Conservation (phyloP, 2,329 filamentous ascomycete species). For the Chaetothyriales sp. region DNA sequence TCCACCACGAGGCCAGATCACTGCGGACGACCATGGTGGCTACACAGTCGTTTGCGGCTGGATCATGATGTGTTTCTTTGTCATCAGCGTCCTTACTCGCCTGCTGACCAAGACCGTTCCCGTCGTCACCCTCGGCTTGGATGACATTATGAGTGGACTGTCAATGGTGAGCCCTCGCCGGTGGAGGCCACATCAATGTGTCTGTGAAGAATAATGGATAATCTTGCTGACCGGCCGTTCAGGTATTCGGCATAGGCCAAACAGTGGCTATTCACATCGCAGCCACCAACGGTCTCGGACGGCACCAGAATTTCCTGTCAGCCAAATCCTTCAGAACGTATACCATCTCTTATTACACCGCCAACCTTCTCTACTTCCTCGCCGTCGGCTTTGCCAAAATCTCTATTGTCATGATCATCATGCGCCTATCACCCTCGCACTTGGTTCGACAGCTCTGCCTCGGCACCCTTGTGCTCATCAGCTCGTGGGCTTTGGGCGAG, state of each 20-base stretch:
- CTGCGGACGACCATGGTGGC: slow-evolving; percentile 2
- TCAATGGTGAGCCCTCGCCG: not conserved
- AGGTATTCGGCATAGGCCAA: slow-evolving; percentile 3
- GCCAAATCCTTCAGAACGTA: not conserved
- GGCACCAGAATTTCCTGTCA: slow-evolving; percentile 1
- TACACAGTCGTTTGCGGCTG: slow-evolving; percentile 2
- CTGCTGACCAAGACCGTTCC: not conserved
- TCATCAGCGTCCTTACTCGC: slow-evolving; percentile 1
- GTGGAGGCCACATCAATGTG: not conserved
- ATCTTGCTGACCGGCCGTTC: not conserved
- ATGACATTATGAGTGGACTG: slow-evolving; percentile 2
- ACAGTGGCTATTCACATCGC: slow-evolving; percentile 2
- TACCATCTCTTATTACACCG: slow-evolving; percentile 1
- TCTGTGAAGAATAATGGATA: too few relatives aligned
- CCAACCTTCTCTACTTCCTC: slow-evolving; percentile 1
- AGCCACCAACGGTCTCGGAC: slow-evolving; percentile 3
- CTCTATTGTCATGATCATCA: slow-evolving; percentile 1
- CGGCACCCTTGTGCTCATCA: slow-evolving; percentile 2
- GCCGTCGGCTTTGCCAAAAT: slow-evolving; percentile 1
- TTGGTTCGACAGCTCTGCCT: not conserved
- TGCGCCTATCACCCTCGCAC: slow-evolving; percentile 1
- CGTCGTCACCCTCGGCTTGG: slow-evolving; percentile 1
- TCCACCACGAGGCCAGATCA: slow-evolving; percentile 2
- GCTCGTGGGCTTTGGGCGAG: slow-evolving; percentile 10
- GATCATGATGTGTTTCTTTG: slow-evolving; percentile 6